A percentile compares a stretch with the other conserved stretches of the same genome.
Evolutionary conservation across 768 basidiomycete genomes (phyloP).

Genomic region (Phanerodontia chrysosporium): DNA sequence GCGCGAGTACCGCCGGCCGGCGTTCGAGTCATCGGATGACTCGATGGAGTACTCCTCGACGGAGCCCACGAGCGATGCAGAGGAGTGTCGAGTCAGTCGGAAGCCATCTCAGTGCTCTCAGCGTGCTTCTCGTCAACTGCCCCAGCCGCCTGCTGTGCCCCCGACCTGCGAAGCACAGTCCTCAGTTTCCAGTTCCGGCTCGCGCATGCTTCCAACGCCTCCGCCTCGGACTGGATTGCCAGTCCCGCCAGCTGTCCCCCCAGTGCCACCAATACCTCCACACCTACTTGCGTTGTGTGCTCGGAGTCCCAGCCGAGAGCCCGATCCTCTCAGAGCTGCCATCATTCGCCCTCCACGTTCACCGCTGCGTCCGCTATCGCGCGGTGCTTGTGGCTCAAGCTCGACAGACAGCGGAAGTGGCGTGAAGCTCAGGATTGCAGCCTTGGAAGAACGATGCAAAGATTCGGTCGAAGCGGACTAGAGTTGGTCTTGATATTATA

Average conservation of each 20-base stretch:
- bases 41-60: not conserved
- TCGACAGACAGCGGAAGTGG: not conserved
- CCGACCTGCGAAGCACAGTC: not conserved
- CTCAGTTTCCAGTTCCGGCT: not conserved
- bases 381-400: not conserved
- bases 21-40: not conserved
- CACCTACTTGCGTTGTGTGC: not conserved
- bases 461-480: not conserved
- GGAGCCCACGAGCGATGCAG: not conserved
- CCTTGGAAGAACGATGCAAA: conserved; percentile 1
- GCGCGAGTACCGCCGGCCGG: not conserved
- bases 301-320: not conserved
- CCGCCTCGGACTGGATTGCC: not conserved
- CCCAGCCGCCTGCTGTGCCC: not conserved
- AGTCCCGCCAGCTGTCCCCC: not conserved
- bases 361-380: not conserved
- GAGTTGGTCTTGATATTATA: conserved; percentile 3
- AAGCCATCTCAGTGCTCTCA: not conserved
- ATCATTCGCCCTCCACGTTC: conserved; percentile 3
- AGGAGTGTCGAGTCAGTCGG: not conserved
- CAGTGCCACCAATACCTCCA: conserved; percentile 1
- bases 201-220: conserved; percentile 1
- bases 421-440: not conserved
- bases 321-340: not conserved
- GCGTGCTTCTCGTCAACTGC: not conserved